Conservation (phyloP, 768 basidiomycete genomes). For the Pulveroboletus sp. region DNA sequence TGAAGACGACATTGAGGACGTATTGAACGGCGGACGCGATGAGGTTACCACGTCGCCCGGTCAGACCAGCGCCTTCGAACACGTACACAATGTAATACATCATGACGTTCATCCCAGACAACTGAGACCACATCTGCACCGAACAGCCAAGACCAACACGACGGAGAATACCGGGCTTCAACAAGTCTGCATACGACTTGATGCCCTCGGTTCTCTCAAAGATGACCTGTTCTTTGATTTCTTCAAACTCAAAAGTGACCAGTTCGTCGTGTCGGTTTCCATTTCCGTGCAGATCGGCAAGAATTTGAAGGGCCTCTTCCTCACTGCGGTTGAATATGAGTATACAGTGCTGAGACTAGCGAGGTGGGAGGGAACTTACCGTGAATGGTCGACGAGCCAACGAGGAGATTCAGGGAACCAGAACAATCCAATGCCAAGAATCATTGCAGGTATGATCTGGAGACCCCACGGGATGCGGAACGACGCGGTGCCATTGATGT, state of each 20-base stretch:
- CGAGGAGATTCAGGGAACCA: conserved; percentile 69
- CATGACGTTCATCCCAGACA: conserved; percentile 79
- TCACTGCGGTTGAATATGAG: conserved; percentile 17
- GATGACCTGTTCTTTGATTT: conserved; percentile 52
- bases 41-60: conserved; percentile 66
- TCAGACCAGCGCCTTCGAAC: conserved; percentile 74
- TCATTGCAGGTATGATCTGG: conserved; percentile 72
- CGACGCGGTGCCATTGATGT: conserved; percentile 60
- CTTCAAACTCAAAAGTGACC: conserved; percentile 65
- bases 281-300: conserved; percentile 66
- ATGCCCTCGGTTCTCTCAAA: conserved; percentile 68
- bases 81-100: conserved; percentile 63
- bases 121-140: conserved; percentile 80
- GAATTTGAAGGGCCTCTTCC: conserved; percentile 62
- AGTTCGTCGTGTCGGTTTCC: conserved; percentile 57
- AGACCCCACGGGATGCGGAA: conserved; percentile 81
- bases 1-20: conserved; percentile 38
- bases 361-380: conserved; percentile 27
- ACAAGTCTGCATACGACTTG: conserved; percentile 61
- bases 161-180: conserved; percentile 62
- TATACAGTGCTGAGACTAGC: neutral
- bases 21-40: conserved; percentile 69
- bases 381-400: conserved; percentile 61
- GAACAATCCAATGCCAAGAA: conserved; percentile 64
- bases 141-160: conserved; percentile 65